These are phyloP conservation scores for Darksidea phi DNA, from an alignment of 495 filamentous ascomycete genomes.

Conservation along the genomic window DNA sequence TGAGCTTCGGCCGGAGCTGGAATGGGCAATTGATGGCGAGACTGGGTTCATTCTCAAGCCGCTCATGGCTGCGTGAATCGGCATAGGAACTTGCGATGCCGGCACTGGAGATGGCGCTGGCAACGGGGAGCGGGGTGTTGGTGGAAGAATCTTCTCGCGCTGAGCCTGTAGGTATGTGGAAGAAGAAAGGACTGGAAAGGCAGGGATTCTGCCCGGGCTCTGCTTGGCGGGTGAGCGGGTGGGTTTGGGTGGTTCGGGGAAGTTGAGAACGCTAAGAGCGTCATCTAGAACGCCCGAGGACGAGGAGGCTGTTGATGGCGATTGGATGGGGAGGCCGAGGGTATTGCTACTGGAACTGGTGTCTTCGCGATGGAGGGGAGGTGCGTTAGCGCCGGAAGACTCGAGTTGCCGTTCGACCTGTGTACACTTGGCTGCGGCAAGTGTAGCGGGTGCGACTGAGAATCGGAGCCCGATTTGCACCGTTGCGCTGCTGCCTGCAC, in stretches of 20 bases:
- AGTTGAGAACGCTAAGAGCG: background rate
- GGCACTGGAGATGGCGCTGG: slow-evolving; percentile 3
- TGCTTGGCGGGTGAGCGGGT: slow-evolving; percentile 11
- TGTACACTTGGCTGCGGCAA: slow-evolving; percentile 36
- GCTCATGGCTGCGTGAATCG: slow-evolving; percentile 6
- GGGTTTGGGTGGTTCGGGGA: slow-evolving; percentile 18
- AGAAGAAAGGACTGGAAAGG: slow-evolving; percentile 16
- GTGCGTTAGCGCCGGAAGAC: background rate
- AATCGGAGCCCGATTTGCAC: slow-evolving; percentile 39
- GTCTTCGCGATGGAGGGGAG: slow-evolving; percentile 24
- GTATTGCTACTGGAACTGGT: slow-evolving; percentile 23
- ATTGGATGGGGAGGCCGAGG: slow-evolving; percentile 33
- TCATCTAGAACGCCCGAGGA: slow-evolving; percentile 4
- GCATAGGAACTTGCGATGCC: background rate
- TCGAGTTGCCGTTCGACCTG: slow-evolving; percentile 2
- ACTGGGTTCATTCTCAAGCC: slow-evolving; percentile 33
- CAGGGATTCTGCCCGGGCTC: slow-evolving; percentile 4
- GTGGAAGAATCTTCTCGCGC: slow-evolving; percentile 31
- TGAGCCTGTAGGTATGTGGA: slow-evolving; percentile 54
- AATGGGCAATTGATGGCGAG: background rate
- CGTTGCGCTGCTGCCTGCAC: slow-evolving; percentile 36
- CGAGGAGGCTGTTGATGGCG: slow-evolving; percentile 18
- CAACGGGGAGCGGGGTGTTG: slow-evolving; percentile 24
- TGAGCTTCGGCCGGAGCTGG: background rate
- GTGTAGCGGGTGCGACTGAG: slow-evolving; percentile 35